Base-by-base conservation (phyloP, 371 early-diverging fungal genomes). In the Rhizomucor pusillus region DNA sequence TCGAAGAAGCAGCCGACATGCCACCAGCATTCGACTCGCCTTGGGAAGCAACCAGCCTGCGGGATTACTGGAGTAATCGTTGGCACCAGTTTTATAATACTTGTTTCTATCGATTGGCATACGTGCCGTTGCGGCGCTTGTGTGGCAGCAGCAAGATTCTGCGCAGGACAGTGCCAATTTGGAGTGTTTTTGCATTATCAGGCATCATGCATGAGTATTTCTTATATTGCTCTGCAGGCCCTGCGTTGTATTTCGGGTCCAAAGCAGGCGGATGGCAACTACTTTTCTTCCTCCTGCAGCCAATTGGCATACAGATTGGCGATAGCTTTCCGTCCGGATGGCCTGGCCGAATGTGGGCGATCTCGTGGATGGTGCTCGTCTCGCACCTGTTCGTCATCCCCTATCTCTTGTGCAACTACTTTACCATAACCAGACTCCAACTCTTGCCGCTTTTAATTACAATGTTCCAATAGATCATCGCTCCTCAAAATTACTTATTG, bases 131-230 rank as follows among this genome's bases (percentile, higher is more conserved):
- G 5, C 70, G 70, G 10, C 47, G 41, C 20, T n/a, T 66, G 1
- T 69, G 58, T 22, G 50, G 57, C n/a, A 57, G 57, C 9, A 19
- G 36, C 11, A 41, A 41, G 18, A n/a, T 50, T 0, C 36, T 57
- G 22, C 62, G 63, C 1, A 62, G 63, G 5, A 60, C 57, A 50
- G 19, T 67, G 1, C 70, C 70, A 3, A 62, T 63, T 1, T 41
- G 64, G 18, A 50, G 59, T n/a, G 73, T 73, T 0, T 73, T 73
- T 65, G 52, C 59, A 11, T 62, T 73, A 48, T 69, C 70, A 3
- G 73, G 73, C 1, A 20, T 69, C 0, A 73, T 73, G 73, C 73
- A 73, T 40, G 73, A 73, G 34, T 73, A 69, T 49, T 69, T 69
- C 46, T 41, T 73, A 7, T 69, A 57, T 43, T 63, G 63, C 43